Evolutionary conservation across 257 asterid genomes (phyloP).

Genomic region (Primulina huaijiensis): DNA sequence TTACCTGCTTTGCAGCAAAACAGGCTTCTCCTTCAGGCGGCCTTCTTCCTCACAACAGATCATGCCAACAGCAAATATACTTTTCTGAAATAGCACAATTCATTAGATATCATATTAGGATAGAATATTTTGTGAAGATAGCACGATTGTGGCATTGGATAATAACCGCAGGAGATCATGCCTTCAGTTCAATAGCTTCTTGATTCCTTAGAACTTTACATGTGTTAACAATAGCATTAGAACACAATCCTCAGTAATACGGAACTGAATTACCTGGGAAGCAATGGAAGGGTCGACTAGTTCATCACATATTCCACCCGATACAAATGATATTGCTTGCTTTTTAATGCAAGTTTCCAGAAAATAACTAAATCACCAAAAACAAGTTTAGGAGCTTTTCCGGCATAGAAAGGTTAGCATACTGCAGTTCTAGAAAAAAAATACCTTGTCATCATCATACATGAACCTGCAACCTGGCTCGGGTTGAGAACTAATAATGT

Average conservation of each 20-base stretch:
- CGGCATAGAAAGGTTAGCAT: constrained; percentile 18
- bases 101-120: constrained; percentile 26
- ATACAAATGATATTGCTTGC: constrained; percentile 47
- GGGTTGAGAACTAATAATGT: constrained; percentile 46
- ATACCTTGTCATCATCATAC: constrained; percentile 97
- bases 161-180: constrained; percentile 17
- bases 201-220: constrained; percentile 10
- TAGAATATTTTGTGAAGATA: constrained; percentile 12
- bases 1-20: constrained; percentile 92
- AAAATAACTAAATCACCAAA: constrained; percentile 56
- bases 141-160: constrained; percentile 16
- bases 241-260: constrained; percentile 5
- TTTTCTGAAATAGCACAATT: constrained; percentile 49
- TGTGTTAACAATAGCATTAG: constrained; percentile 8
- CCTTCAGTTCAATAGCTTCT: constrained; percentile 16
- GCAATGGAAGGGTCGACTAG: constrained; percentile 90
- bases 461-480: constrained; percentile 90
- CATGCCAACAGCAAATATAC: constrained; percentile 92
- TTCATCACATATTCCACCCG: constrained; percentile 66
- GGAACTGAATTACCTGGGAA: constrained; percentile 62
- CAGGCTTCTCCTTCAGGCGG: constrained; percentile 88
- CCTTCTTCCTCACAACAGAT: constrained; percentile 98
- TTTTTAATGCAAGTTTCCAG: constrained; percentile 65
- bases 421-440: constrained; percentile 14
- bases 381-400: constrained; percentile 25